Evolutionary conservation across 768 basidiomycete species (phyloP).

Genomic region (Lentinula sp.): DNA sequence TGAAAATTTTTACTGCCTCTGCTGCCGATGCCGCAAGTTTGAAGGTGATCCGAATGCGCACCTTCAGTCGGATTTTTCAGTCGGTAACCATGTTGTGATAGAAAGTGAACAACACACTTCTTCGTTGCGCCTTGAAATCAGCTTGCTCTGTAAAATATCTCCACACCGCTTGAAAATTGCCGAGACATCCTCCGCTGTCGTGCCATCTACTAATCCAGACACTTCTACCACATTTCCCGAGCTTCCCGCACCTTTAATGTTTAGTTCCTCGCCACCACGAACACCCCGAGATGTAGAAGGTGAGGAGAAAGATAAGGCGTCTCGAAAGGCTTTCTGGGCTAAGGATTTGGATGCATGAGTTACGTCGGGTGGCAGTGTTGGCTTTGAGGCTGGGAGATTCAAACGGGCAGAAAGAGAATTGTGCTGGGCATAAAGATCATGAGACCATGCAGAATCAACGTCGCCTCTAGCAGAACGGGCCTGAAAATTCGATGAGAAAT

Average conservation of each 20-base stretch:
- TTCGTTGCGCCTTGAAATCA: conserved; percentile 16
- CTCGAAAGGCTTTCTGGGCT: conserved; percentile 57
- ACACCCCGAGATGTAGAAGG: conserved; percentile 17
- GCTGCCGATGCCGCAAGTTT: conserved; percentile 56
- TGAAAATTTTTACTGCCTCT: conserved; percentile 66
- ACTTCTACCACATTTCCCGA: conserved; percentile 70
- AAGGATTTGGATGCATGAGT: conserved; percentile 40
- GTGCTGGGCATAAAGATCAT: conserved; percentile 61
- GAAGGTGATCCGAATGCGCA: conserved; percentile 69
- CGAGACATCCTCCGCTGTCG: conserved; percentile 77
- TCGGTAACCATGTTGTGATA: background rate
- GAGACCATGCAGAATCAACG: conserved; percentile 61
- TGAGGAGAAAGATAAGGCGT: conserved; percentile 35
- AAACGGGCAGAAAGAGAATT: conserved; percentile 61
- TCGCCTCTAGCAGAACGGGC: conserved; percentile 60
- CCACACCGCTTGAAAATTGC: conserved; percentile 84
- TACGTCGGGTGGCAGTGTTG: conserved; percentile 24
- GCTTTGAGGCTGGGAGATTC: conserved; percentile 35
- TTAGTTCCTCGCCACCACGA: conserved; percentile 25
- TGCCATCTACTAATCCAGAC: conserved; percentile 65
- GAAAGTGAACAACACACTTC: conserved; percentile 1
- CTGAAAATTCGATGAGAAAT: conserved; percentile 31
- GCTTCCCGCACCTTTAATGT: conserved; percentile 64
- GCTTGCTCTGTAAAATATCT: conserved; percentile 37
- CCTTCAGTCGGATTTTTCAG: conserved; percentile 22